Conservation (phyloP, 2,329 filamentous ascomycete genomes). For the Fusarium sp. region DNA sequence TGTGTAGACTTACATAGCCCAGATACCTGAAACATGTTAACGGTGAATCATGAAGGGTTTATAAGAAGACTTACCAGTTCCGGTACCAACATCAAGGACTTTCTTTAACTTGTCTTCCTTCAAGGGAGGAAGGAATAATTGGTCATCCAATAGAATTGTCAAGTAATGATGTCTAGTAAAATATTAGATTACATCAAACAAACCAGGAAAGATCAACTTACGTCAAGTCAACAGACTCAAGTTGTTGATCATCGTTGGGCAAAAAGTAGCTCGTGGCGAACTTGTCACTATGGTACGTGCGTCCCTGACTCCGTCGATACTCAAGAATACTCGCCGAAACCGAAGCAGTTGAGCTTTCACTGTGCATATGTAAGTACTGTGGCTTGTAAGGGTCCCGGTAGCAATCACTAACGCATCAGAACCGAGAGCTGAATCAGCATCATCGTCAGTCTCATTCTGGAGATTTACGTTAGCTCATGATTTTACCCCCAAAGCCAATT, state of each 20-base stretch:
- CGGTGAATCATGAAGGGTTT: accelerated
- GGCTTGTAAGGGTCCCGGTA: neutral
- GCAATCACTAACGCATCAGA: neutral
- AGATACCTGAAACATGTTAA: constrained; percentile 8
- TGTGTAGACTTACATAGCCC: constrained; percentile 15
- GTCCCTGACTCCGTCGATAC: constrained; percentile 22
- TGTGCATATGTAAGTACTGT: no score
- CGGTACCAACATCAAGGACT: constrained; percentile 16
- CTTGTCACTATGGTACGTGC: constrained; percentile 28
- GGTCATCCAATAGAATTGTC: constrained; percentile 12
- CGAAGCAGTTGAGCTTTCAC: constrained; percentile 23
- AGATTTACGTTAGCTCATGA: neutral
- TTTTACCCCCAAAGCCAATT: neutral
- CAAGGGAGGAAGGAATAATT: constrained; percentile 7
- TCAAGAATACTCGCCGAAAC: constrained; percentile 23
- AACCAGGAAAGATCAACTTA: neutral
- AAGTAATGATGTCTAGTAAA: constrained; percentile 25
- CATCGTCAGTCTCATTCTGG: neutral
- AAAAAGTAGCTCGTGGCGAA: constrained; percentile 20
- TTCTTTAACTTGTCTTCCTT: constrained; percentile 11
- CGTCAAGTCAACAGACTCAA: constrained; percentile 27
- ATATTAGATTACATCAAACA: accelerated
- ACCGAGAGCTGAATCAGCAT: constrained; percentile 1
- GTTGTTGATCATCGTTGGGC: constrained; percentile 27
- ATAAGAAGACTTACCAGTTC: constrained; percentile 2